These are phyloP conservation scores for Ascochyta lentis DNA, from an alignment of 2,329 filamentous ascomycete species.

Conservation along the genomic window DNA sequence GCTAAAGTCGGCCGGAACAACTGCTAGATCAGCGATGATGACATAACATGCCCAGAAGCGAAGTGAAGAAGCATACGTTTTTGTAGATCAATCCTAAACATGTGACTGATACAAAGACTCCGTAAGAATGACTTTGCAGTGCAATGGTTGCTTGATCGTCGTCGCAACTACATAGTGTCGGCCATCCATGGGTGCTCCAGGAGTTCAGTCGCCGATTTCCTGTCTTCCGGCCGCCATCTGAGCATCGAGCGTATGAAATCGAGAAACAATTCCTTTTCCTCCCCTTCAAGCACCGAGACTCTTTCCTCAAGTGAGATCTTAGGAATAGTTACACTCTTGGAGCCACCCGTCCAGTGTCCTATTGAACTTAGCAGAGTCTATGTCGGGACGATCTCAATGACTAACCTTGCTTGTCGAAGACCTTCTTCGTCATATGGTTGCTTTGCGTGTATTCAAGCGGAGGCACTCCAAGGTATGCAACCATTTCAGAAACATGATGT, in stretches of 20 bases:
- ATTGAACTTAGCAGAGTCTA: slow-evolving; percentile 23
- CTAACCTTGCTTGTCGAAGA: slow-evolving; percentile 33
- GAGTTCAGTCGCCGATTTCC: slow-evolving; percentile 32
- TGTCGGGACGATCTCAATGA: slow-evolving; percentile 18
- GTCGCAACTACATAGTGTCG: slow-evolving; percentile 24
- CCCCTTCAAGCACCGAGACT: slow-evolving; percentile 29
- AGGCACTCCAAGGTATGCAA: slow-evolving; percentile 35
- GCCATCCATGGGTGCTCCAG: slow-evolving; percentile 32
- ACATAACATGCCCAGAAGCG: slow-evolving; percentile 22
- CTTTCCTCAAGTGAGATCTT: slow-evolving; percentile 25
- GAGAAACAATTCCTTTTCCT: slow-evolving; percentile 42
- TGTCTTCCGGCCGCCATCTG: slow-evolving; percentile 46
- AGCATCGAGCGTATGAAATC: slow-evolving; percentile 47
- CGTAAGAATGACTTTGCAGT: slow-evolving; percentile 24
- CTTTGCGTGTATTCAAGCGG: slow-evolving; percentile 32
- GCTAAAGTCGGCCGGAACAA: slow-evolving; percentile 20
- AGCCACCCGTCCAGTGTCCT: slow-evolving; percentile 30
- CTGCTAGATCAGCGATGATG: slow-evolving; percentile 21
- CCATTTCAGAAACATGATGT: slow-evolving; percentile 44
- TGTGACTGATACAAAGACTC: slow-evolving; percentile 20
- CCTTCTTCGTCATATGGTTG: slow-evolving; percentile 27
- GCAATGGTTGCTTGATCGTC: slow-evolving; percentile 28
- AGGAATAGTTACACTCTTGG: slow-evolving; percentile 20
- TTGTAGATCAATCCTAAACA: not conserved
- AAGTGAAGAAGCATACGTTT: slow-evolving; percentile 19